These are phyloP conservation scores for Dioscorea zingiberensis DNA, from an alignment of 106 monocot species.

Conservation along the genomic window DNA sequence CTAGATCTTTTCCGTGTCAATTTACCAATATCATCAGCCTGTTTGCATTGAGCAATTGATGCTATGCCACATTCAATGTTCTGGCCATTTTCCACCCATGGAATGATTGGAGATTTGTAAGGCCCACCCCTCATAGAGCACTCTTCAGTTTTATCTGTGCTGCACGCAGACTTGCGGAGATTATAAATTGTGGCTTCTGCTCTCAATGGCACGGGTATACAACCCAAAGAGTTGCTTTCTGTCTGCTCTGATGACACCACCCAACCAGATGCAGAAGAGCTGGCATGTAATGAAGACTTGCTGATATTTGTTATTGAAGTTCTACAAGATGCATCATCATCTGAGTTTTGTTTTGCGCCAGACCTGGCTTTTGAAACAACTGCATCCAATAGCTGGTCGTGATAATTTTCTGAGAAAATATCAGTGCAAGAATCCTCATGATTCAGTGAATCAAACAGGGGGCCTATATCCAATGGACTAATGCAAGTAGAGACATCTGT, in stretches of 20 bases:
- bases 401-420: conserved; percentile 32
- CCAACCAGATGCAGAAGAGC: conserved; percentile 2
- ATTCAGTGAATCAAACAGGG: conserved; percentile 24
- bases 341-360: conserved; percentile 25
- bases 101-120: conserved; percentile 58
- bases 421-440: conserved; percentile 27
- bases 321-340: conserved; percentile 40
- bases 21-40: conserved; percentile 48
- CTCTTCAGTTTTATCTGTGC: conserved; percentile 27
- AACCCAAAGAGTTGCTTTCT: neutral
- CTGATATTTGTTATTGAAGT: conserved; percentile 31
- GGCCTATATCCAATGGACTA: conserved; percentile 13
- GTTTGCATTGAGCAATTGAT: conserved; percentile 35
- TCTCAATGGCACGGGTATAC: conserved; percentile 14
- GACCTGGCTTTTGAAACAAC: conserved; percentile 60
- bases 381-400: conserved; percentile 85
- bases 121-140: conserved; percentile 20
- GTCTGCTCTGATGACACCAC: conserved; percentile 14
- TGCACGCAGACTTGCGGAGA: conserved; percentile 25
- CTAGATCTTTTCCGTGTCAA: conserved; percentile 52
- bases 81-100: conserved; percentile 64
- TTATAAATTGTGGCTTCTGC: conserved; percentile 17
- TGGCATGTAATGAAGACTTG: conserved; percentile 11
- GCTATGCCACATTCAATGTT: conserved; percentile 29
- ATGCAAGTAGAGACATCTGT: conserved; percentile 21